Base-by-base conservation (phyloP, 139 green algal genomes). In the Dunaliella sp. region DNA sequence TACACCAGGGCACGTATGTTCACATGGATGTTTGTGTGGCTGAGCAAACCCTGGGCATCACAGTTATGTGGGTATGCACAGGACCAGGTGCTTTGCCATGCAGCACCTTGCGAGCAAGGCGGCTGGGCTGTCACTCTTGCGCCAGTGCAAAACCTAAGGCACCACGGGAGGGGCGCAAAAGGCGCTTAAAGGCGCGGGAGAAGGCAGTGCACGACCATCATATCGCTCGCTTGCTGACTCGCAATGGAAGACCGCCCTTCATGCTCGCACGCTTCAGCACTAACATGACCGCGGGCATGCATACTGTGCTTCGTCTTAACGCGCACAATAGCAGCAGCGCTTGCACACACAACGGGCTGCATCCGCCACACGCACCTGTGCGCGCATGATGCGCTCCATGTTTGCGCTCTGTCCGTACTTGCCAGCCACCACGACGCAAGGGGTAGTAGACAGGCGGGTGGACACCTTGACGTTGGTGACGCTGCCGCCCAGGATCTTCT, bases 331-430 rank as follows among this genome's bases (percentile, higher is more conserved):
- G 12, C 73, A 78, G 73, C 73, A 7, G 73, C 73, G 12, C 73
- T 36, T 2, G 28, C 3, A 12, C 3, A 36, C 28, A 28, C 73
- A 26, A 2, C 73, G 33, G 73, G 12, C 73, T 3, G 12, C n/a
- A 81, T 34, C 48, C 48, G 7, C 16, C 16, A 7, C 16, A 7
- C 48, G n/a, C 73, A 85, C 81, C 81, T 85, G 81, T 32, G 86
- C 86, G 31, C 38, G n/a, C 93, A 98, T 98, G 92, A 99, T 99
- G 82, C 95, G 93, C 93, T 99, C 96, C 97, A 99, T 99, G 92
- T 98, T 98, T 80, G 97, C 97, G 21, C 88, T 95, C 93, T 97
- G 98, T 33, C 97, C 97, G 86, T 98, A 99, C 90, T 99, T 98
- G 90, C 87, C 92, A 3, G 95, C 94, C 2, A 99, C 95, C 1